phyloP scores from a whole-genome alignment of 2,329 filamentous ascomycete species.

The Xylariomycetidae sp. region DNA sequence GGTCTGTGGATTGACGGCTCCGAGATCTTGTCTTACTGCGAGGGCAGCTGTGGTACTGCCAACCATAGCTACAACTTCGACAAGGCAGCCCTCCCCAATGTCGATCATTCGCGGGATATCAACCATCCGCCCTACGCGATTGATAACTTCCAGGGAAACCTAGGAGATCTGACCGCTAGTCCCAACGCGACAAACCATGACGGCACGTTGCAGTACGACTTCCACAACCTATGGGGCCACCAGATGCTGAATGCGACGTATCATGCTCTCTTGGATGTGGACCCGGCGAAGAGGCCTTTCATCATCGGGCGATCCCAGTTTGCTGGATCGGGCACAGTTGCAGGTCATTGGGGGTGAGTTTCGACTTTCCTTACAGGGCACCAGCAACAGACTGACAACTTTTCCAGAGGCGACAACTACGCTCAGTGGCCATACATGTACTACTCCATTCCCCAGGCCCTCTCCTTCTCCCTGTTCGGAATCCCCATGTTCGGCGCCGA shows the following conservation, averaged over 20 bases:
- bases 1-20: conserved; percentile 56
- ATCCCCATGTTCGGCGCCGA: conserved; percentile 73
- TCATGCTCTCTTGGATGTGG: conserved; percentile 57
- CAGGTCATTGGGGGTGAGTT: conserved; percentile 65
- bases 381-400: conserved; percentile 1
- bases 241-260: conserved; percentile 75
- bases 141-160: conserved; percentile 65
- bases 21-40: conserved; percentile 58
- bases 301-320: conserved; percentile 82
- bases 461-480: conserved; percentile 68
- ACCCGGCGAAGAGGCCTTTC: conserved; percentile 67
- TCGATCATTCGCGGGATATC: conserved; percentile 47
- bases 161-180: conserved; percentile 65
- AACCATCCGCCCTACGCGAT: conserved; percentile 72
- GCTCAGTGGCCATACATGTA: conserved; percentile 69
- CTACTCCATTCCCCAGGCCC: conserved; percentile 70
- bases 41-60: conserved; percentile 63
- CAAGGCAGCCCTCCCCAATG: not conserved
- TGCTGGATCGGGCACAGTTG: conserved; percentile 66
- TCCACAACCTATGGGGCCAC: conserved; percentile 74
- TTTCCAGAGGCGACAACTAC: conserved; percentile 58
- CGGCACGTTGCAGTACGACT: conserved; percentile 70
- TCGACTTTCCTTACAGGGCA: not conserved
- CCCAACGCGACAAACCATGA: conserved; percentile 74
- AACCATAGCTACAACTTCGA: conserved; percentile 32